These are phyloP conservation scores for Elymus sibiricus DNA, from an alignment of 176 grass and related monocot species.

Conservation along the genomic window DNA sequence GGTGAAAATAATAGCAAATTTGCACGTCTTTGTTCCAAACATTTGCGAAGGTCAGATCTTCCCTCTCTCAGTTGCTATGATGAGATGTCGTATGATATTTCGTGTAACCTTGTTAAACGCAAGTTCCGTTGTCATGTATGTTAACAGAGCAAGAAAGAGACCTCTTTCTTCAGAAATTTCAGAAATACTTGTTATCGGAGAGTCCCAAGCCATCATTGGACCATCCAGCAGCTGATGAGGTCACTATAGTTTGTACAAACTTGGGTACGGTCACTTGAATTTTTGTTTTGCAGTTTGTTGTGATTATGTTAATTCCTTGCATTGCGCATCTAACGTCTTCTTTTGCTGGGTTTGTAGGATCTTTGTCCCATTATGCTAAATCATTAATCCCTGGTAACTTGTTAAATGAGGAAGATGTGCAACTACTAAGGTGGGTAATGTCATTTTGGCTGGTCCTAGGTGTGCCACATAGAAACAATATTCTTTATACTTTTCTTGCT, in stretches of 20 bases:
- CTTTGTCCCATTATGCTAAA: conserved; percentile 72
- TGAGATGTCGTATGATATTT: no score
- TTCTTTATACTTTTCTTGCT: not conserved
- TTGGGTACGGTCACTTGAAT: conserved; percentile 53
- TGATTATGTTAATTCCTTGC: conserved; percentile 21
- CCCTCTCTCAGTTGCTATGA: no score
- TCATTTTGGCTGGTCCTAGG: not conserved
- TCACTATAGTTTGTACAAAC: conserved; percentile 69
- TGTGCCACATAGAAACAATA: not conserved
- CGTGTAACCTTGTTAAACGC: no score
- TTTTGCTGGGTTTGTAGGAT: conserved; percentile 55
- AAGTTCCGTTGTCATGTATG: no score
- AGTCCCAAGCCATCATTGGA: conserved; percentile 26
- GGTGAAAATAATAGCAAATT: no score
- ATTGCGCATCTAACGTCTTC: conserved; percentile 26
- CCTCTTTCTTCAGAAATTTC: no score
- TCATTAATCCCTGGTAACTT: conserved; percentile 70
- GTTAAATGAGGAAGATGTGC: conserved; percentile 83
- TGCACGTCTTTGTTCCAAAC: no score
- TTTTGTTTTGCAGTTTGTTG: not conserved
- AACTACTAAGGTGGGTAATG: conserved; percentile 74
- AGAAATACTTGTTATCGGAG: conserved; percentile 53
- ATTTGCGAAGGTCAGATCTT: no score
- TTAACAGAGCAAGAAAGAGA: no score
- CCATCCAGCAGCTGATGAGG: conserved; percentile 32